Evolutionary conservation across 768 basidiomycete species (phyloP).

Genomic region (Hemileccinum impolitum): DNA sequence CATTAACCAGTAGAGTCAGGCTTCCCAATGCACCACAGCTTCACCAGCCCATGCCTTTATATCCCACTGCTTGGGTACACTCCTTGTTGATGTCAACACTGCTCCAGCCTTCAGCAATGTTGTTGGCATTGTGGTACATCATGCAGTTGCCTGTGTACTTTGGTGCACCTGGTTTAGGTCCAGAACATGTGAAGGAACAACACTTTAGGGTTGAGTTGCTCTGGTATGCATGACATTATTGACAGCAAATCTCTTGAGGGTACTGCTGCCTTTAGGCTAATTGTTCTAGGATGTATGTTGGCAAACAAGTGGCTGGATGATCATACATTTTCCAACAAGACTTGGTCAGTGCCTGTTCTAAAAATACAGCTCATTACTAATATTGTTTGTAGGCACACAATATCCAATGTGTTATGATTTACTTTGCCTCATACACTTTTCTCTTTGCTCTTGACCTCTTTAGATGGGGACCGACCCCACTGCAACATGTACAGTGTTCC

Average conservation of each 20-base stretch:
- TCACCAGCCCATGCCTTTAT: constrained; percentile 40
- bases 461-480: too few relatives aligned
- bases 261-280: constrained; percentile 66
- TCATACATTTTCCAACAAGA: constrained; percentile 87
- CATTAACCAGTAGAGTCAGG: constrained; percentile 17
- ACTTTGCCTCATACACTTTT: too few relatives aligned
- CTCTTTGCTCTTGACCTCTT: too few relatives aligned
- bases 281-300: constrained; percentile 80
- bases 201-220: constrained; percentile 64
- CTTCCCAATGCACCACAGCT: constrained; percentile 30
- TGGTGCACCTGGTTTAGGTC: constrained; percentile 45
- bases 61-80: constrained; percentile 59
- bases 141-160: constrained; percentile 73
- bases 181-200: constrained; percentile 55
- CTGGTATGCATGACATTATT: constrained; percentile 39
- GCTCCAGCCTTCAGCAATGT: constrained; percentile 75
- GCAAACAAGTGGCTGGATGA: constrained; percentile 89
- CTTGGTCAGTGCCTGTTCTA: constrained; percentile 52
- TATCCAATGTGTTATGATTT: too few relatives aligned
- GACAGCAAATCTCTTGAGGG: constrained; percentile 51
- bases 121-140: constrained; percentile 81
- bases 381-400: constrained; percentile 58
- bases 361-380: constrained; percentile 1
- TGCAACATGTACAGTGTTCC: too few relatives aligned
- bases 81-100: constrained; percentile 75